These are phyloP conservation scores for Cordyceps cicadae DNA, from an alignment of 2,329 filamentous ascomycete genomes.

Conservation along the genomic window DNA sequence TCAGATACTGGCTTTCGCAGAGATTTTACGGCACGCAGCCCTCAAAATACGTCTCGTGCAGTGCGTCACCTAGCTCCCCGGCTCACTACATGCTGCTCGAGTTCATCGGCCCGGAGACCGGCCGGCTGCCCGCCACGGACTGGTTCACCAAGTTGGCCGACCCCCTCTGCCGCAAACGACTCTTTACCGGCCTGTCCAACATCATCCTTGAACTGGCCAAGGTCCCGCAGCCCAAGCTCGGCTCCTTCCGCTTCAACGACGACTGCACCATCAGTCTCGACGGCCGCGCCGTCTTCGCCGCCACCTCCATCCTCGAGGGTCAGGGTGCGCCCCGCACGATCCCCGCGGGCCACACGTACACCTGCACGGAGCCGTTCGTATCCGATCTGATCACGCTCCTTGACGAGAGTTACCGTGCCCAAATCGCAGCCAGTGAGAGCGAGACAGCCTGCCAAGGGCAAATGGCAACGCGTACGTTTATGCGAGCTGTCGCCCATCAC, in stretches of 20 bases:
- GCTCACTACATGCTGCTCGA: neutral
- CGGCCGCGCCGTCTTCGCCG: slow-evolving; percentile 22
- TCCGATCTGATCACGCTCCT: slow-evolving; percentile 21
- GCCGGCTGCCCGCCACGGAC: neutral
- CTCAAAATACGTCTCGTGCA: neutral
- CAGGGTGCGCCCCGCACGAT: neutral
- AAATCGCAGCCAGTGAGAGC: neutral
- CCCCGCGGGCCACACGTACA: slow-evolving; percentile 20
- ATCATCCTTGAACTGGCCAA: neutral
- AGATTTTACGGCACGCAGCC: neutral
- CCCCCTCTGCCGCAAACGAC: neutral
- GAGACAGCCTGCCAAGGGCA: neutral
- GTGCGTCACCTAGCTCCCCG: neutral
- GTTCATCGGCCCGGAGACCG: neutral
- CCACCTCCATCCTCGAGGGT: slow-evolving; percentile 15
- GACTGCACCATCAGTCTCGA: slow-evolving; percentile 23
- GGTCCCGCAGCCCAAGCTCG: slow-evolving; percentile 22
- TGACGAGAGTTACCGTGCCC: neutral
- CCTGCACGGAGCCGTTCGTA: slow-evolving; percentile 20
- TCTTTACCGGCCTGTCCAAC: neutral
- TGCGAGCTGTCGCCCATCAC: slow-evolving; percentile 16
- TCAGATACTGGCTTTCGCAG: neutral
- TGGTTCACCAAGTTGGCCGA: neutral
- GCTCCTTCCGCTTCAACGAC: slow-evolving; percentile 22
- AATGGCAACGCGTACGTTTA: neutral